Conservation (phyloP, 202 grass and related monocot species). For the Saccharum hybrid region DNA sequence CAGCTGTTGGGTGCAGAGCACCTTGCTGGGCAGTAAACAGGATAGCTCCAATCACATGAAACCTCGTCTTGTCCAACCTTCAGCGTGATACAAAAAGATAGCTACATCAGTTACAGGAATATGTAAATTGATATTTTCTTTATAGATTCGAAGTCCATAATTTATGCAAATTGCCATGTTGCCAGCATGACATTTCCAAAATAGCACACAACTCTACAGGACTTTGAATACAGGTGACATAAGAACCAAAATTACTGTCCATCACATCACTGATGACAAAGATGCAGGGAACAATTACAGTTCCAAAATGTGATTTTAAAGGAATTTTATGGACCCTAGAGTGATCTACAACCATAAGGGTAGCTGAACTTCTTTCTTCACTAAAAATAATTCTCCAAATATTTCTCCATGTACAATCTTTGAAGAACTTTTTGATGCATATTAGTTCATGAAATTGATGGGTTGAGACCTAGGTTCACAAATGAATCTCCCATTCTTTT, state of each 20-base stretch:
- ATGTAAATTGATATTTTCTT: not conserved
- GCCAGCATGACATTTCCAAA: constrained; percentile 5
- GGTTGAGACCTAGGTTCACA: not conserved
- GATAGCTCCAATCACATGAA: constrained; percentile 84
- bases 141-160: not conserved
- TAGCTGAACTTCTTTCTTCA: not conserved
- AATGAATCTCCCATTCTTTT: not conserved
- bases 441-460: not conserved
- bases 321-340: not conserved
- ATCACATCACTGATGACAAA: not conserved
- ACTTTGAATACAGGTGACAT: not conserved
- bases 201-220: not conserved
- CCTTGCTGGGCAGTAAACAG: constrained; percentile 92
- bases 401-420: not conserved
- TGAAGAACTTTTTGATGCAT: not conserved
- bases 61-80: constrained; percentile 94
- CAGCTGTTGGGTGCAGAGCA: constrained; percentile 76
- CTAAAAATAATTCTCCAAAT: not conserved
- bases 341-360: not conserved
- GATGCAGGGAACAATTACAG: not conserved
- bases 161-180: not conserved
- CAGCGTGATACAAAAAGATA: constrained; percentile 20
- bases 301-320: not conserved
- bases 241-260: not conserved
- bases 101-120: constrained; percentile 25